Evolutionary conservation across 1,139 yeast species (phyloP).

Genomic region (Scheffersomyces lignicola): DNA sequence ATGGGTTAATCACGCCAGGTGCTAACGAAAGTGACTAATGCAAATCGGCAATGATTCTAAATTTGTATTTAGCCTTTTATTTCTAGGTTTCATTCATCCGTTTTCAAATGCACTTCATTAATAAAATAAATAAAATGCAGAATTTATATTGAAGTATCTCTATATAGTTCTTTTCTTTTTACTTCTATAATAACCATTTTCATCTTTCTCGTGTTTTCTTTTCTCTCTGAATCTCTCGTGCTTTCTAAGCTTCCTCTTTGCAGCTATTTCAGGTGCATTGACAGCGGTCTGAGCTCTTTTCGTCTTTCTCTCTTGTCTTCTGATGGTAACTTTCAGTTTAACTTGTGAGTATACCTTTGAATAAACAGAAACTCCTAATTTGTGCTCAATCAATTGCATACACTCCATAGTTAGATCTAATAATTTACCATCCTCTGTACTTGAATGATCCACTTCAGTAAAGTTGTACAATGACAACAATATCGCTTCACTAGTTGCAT

Average conservation of each 20-base stretch:
- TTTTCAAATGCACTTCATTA: conserved; percentile 1
- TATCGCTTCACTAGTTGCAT: conserved; percentile 43
- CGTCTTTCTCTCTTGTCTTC: conserved; percentile 75
- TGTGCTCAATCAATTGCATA: conserved; percentile 62
- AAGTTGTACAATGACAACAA: conserved; percentile 62
- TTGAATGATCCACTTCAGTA: conserved; percentile 43
- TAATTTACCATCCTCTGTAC: conserved; percentile 50
- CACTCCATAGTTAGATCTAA: conserved; percentile 67
- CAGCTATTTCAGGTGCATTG: conserved; percentile 77
- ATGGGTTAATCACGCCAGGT: not conserved
- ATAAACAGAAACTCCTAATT: conserved; percentile 73
- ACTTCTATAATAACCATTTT: conserved; percentile 69
- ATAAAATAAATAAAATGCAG: conserved; percentile 4
- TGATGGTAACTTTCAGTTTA: conserved; percentile 53
- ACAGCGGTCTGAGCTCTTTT: conserved; percentile 78
- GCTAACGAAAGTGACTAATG: no score
- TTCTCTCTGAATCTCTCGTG: conserved; percentile 76
- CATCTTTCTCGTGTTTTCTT: conserved; percentile 73
- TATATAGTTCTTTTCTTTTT: conserved; percentile 44
- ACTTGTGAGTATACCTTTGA: conserved; percentile 65
- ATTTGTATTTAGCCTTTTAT: conserved; percentile 3
- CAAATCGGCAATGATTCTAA: no score
- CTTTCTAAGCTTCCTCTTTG: conserved; percentile 72
- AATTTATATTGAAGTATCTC: conserved; percentile 5
- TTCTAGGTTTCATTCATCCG: conserved; percentile 2